Conservation (phyloP, 306 rosid species). For the Medicago arabica region DNA sequence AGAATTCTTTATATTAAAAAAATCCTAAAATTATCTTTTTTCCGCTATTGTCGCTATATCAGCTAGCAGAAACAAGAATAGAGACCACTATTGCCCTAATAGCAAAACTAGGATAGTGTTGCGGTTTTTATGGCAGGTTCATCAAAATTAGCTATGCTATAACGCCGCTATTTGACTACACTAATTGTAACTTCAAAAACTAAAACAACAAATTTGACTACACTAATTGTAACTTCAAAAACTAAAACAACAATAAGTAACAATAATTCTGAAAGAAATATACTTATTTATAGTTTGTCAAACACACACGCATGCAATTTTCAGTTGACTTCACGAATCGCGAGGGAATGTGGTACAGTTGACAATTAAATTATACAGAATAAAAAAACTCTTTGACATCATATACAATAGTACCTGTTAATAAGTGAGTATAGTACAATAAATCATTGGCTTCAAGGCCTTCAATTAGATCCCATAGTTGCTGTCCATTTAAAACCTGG, state of each 20-base stretch:
- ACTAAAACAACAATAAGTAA: conserved; percentile 3
- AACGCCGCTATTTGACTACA: neutral
- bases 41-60: neutral
- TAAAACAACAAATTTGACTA: neutral
- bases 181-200: neutral
- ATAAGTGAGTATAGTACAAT: conserved; percentile 80
- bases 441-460: conserved; percentile 82
- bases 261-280: neutral
- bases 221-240: neutral
- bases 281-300: neutral
- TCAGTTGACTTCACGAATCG: neutral
- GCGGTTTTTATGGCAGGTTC: neutral
- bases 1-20: no score
- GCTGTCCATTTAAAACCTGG: conserved; percentile 82
- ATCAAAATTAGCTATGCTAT: neutral
- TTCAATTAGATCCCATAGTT: conserved; percentile 73
- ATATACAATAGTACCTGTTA: conserved; percentile 60
- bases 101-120: neutral
- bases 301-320: neutral
- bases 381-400: neutral
- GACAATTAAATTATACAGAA: conserved; percentile 10
- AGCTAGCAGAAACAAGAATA: neutral
- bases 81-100: neutral
- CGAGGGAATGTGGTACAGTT: neutral
- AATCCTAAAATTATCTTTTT: neutral